Base-by-base conservation (phyloP, 1,284 basidiomycete genomes). In the Apiotrichum gamsii region DNA sequence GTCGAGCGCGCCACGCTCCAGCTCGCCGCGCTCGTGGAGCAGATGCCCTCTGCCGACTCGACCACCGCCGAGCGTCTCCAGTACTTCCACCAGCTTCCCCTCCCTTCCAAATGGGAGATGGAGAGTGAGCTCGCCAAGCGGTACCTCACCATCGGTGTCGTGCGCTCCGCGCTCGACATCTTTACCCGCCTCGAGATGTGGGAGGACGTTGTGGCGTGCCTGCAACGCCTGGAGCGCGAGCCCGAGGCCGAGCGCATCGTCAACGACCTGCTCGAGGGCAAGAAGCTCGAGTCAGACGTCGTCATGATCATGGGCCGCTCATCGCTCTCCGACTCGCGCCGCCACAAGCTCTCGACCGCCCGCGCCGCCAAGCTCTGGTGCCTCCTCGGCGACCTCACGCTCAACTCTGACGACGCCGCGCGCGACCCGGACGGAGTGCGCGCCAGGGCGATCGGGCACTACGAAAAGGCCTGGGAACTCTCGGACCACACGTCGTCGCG, bases 341-440 rank as follows among this genome's bases (percentile, higher is more conserved):
- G 70, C 29, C 65, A 71, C n/a, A 68, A 68, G 31, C 74, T 86
- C 53, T 87, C 88, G 56, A 72, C 75, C 8, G 76, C 84, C 14
- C 78, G 93, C 31, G 83, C 87, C 66, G 90, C 90, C 8, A 97
- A 97, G 73, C 74, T 98, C 20, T 94, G 90, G 87, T 98, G 95
- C 73, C 75, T 97, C 4, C 77, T 97, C 14, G 95, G 94, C 5
- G 95, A 99, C 67, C 79, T 99, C 28, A 86, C 95, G 60, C 81
- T 85, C 0, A 59, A 70, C 16, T 64, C 70, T 1, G 57, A 65
- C 19, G 52, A 52, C 9, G 62, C 60, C 1, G 34, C 46, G 5
- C 47, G 49, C 29, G 58, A 70, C 50, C 67, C 65, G 1, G 42
- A 36, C 6, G 51, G 41, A 8, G 56, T 57, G 0, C 58, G 56